phyloP scores from a whole-genome alignment of 2,329 filamentous ascomycete genomes.

The Xylaria sp. region DNA sequence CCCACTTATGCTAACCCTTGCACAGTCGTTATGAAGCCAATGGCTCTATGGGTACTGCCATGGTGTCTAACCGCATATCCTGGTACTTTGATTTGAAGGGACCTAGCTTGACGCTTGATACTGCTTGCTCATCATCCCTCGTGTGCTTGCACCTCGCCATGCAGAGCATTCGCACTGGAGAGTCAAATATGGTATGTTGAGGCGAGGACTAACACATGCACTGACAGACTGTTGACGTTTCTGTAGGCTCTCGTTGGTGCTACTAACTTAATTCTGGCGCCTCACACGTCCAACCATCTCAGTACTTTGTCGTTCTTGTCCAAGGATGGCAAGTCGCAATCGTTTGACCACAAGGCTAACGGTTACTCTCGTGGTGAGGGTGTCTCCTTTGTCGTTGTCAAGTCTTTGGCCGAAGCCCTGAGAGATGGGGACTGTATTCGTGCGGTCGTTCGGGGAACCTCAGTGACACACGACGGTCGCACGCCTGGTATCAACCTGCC shows the following conservation, averaged over 20 bases:
- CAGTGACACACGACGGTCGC: conserved; percentile 41
- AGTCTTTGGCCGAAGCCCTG: conserved; percentile 42
- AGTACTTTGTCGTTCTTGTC: conserved; percentile 28
- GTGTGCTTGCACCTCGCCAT: conserved; percentile 37
- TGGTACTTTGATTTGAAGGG: conserved; percentile 38
- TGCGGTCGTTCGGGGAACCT: conserved; percentile 37
- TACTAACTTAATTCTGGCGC: conserved; percentile 29
- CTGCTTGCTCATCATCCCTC: conserved; percentile 39
- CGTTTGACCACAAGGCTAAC: conserved; percentile 29
- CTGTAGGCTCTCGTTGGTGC: conserved; percentile 27
- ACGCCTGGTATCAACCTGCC: conserved; percentile 37
- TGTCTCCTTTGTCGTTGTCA: conserved; percentile 41
- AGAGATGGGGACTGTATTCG: conserved; percentile 40
- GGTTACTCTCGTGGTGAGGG: conserved; percentile 45
- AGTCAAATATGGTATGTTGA: conserved; percentile 28
- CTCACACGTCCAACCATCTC: conserved; percentile 30
- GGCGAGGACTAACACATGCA: neutral
- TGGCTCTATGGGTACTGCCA: conserved; percentile 30
- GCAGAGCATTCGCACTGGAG: conserved; percentile 34
- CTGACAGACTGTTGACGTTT: conserved; percentile 6
- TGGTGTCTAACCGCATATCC: conserved; percentile 35
- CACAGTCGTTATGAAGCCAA: conserved; percentile 27
- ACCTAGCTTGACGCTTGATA: conserved; percentile 39
- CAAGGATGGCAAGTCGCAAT: conserved; percentile 27
- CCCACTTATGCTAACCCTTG: conserved; percentile 2